Evolutionary conservation across 2,329 filamentous ascomycete genomes (phyloP), one percentile per base, ranked within the genome.

Genomic region (Knoxdaviesia capensis): DNA sequence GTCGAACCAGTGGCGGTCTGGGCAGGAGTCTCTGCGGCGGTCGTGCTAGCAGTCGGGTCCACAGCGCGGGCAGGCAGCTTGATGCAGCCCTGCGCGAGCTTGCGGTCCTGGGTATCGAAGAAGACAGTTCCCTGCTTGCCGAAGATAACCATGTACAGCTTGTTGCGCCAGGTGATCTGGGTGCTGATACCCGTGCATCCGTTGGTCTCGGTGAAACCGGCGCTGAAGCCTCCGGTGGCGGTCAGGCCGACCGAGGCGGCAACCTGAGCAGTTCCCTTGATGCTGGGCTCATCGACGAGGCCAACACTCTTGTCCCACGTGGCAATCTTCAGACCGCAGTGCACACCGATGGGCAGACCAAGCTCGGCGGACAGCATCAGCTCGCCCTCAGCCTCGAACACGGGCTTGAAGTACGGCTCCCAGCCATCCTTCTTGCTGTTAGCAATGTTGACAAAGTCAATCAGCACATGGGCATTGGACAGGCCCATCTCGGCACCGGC

Each of bases 401-500:
- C 41, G 1, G 54, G 54, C 44, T 49, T 51, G 43, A 57, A 53
- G 39, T 53, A 50, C 5, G 55, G 55, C 4, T 47, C 43, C 48
- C 50, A 54, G 39, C 50, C 50, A 7, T 42, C 41, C 6, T 46
- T 43, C 32, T 44, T 45, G 42, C 44, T 53, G 8, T 47, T 45
- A 10, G 32, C 40, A 2, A 46, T 38, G 37, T 53, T 44, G 30
- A 53, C 46, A 30, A 55, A 44, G 44, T 55, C 49, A 30, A 55
- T 45, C 7, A 46, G 40, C 6, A 49, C 47, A 7, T 44, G 41
- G 2, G 52, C 51, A 31, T 53, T 48, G 36, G 50, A 42, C 6
- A 56, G 35, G 6, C 52, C 53, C 48, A 56, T 51, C 41, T 56
- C 53, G 5, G 50, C 55, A 6, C 54, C 53, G 7, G 50, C 54